A percentile compares a stretch with the other conserved stretches of the same genome.
phyloP scores from a whole-genome alignment of 345 rosid species.

The Punica granatum region DNA sequence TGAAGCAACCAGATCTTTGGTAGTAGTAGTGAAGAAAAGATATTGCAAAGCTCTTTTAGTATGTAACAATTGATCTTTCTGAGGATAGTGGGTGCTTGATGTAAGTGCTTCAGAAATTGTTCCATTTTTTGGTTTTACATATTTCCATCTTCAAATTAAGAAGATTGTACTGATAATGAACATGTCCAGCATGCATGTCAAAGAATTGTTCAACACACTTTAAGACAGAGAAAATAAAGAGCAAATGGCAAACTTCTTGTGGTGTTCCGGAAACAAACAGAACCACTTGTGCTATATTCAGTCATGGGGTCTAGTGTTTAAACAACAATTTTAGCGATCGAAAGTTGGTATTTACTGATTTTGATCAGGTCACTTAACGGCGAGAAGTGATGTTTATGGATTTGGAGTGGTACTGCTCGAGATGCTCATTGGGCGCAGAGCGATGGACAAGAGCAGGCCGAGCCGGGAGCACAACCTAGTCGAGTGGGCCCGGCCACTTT shows the following conservation, averaged over 20 bases:
- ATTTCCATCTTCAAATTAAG: background rate
- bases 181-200: background rate
- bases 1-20: background rate
- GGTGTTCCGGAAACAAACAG: background rate
- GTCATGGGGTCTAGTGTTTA: background rate
- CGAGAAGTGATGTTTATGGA: conserved; percentile 32
- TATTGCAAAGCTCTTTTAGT: background rate
- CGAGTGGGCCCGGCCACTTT: conserved; percentile 54
- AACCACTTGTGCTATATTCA: background rate
- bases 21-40: background rate
- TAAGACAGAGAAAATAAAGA: background rate
- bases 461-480: conserved; percentile 46
- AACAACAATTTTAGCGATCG: background rate
- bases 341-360: background rate
- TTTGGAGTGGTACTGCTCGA: conserved; percentile 34
- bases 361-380: conserved; percentile 27
- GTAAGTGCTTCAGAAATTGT: background rate
- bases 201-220: background rate
- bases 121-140: no score
- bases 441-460: conserved; percentile 46
- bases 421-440: conserved; percentile 32
- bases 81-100: background rate
- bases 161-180: background rate
- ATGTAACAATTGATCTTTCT: background rate
- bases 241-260: background rate